Base-by-base conservation (phyloP, 495 filamentous ascomycete species). In the Penicilliopsis zonata region DNA sequence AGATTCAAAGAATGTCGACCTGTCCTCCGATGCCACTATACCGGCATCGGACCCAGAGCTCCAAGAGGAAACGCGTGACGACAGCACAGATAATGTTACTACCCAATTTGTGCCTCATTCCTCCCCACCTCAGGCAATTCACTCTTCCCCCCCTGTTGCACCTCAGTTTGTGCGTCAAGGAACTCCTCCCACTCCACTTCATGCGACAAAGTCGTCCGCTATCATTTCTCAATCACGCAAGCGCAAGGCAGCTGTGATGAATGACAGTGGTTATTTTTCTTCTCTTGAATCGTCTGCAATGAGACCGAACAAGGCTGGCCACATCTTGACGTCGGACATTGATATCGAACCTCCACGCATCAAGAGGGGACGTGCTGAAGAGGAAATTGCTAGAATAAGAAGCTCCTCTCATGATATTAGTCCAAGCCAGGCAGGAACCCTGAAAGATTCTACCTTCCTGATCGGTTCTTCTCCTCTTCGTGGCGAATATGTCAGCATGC, bases 181-280 rank as follows among this genome's bases (percentile, higher is more conserved):
- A 35, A 90, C 84, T 10, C 85, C 88, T 19, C 85, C 87, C 12
- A 75, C 76, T 3, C 63, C 72, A 4, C 70, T 66, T 32, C 70
- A 75, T n/a, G 58, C 65, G 13, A 45, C 49, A 3, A 57, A 67
- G 13, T 74, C 76, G 3, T 78, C 80, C 13, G 57, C 50, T 18
- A 52, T 61, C 25, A 64, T 59, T 25, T 67, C 65, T 40, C 72
- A 67, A 9, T 59, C 67, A 9, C 71, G 76, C 30, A 88, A 83
- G 54, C 75, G 80, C 28, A 87, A 82, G 48, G 55, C 55, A n/a
- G 71, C 75, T 42, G 72, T 74, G 9, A 76, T 94, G 61, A 86
- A 93, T 42, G 90, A 98, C 46, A 94, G 87, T 52, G 90, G 90
- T 8, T 98, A 95, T 52, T 94, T 93, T 45, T 98, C 90, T 1